Base-by-base conservation (phyloP, 768 basidiomycete species). In the Mycena floridula region DNA sequence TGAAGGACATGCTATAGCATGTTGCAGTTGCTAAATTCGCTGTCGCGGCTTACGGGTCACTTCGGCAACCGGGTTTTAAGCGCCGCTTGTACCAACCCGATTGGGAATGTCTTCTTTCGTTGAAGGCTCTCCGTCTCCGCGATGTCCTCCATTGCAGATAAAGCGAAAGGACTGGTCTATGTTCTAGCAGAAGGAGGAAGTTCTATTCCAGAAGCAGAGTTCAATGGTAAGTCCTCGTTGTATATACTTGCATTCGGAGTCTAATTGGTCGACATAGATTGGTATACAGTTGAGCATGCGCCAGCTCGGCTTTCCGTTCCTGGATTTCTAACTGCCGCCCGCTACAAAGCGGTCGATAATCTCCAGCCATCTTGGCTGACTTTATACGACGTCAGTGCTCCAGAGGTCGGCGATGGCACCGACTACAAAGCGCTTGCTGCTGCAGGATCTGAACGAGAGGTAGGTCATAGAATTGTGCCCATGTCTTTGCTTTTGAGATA, bases 1-100 rank as follows among this genome's bases (percentile, higher is more conserved):
- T 82, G 65, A 91, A 91, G 54, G 86, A 88, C 87, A 89, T 89
- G 56, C 47, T 48, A 45, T 43, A n/a, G n/a, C n/a, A n/a, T n/a
- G 15, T 13, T 25, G 21, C n/a, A n/a, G n/a, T n/a, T n/a, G n/a
- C n/a, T n/a, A n/a, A n/a, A n/a, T n/a, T n/a, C n/a, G n/a, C n/a
- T n/a, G n/a, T n/a, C n/a, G n/a, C n/a, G n/a, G n/a, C n/a, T n/a
- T n/a, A n/a, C n/a, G n/a, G n/a, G n/a, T n/a, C n/a, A n/a, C n/a
- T n/a, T n/a, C n/a, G n/a, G n/a, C n/a, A n/a, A n/a, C n/a, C n/a
- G n/a, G n/a, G n/a, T n/a, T n/a, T n/a, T n/a, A n/a, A n/a, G n/a
- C n/a, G n/a, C n/a, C n/a, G n/a, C n/a, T n/a, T n/a, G n/a, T n/a
- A n/a, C n/a, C n/a, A n/a, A n/a, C n/a, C n/a, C n/a, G n/a, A n/a